Conservation (phyloP, 192 early-diverging fungal species). For the Coemansia sp. region DNA sequence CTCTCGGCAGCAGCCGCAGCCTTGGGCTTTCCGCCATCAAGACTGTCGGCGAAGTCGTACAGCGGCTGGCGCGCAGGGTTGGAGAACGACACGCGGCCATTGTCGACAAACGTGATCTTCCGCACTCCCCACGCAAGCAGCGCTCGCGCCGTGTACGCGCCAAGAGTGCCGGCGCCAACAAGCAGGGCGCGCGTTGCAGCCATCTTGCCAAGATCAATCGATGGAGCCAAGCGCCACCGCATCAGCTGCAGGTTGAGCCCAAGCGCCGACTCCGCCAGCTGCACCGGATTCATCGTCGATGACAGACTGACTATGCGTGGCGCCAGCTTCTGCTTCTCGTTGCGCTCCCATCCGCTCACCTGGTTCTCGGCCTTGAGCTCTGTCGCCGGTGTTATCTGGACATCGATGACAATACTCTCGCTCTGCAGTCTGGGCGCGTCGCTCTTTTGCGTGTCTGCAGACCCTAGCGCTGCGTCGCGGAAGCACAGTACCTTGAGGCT, state of each 20-base stretch:
- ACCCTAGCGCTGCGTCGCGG: conserved; percentile 26
- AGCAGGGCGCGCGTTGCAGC: conserved; percentile 77
- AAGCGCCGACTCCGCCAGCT: conserved; percentile 86
- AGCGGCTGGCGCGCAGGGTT: conserved; percentile 96
- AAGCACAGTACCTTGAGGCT: conserved; percentile 36
- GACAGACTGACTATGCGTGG: conserved; percentile 84
- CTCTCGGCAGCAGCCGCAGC: conserved; percentile 81
- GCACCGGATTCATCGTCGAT: conserved; percentile 84
- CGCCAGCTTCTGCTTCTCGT: conserved; percentile 71
- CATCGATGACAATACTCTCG: conserved; percentile 40
- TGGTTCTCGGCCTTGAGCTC: conserved; percentile 15
- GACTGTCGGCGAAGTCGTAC: conserved; percentile 86
- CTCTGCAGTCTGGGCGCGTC: conserved; percentile 14
- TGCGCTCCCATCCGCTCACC: conserved; percentile 92
- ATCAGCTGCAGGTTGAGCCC: conserved; percentile 96
- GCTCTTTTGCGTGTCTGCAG: not conserved
- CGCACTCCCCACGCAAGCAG: conserved; percentile 93
- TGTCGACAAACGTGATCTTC: conserved; percentile 94
- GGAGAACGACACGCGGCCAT: conserved; percentile 87
- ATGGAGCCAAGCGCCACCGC: conserved; percentile 92
- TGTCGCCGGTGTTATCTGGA: conserved; percentile 24
- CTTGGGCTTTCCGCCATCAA: conserved; percentile 85
- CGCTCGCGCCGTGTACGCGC: conserved; percentile 86
- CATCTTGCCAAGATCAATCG: conserved; percentile 79
- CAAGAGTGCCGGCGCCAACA: conserved; percentile 92